phyloP scores from a whole-genome alignment of 108 stramenopile genomes.

The Cyclostephanos tholiformis region DNA sequence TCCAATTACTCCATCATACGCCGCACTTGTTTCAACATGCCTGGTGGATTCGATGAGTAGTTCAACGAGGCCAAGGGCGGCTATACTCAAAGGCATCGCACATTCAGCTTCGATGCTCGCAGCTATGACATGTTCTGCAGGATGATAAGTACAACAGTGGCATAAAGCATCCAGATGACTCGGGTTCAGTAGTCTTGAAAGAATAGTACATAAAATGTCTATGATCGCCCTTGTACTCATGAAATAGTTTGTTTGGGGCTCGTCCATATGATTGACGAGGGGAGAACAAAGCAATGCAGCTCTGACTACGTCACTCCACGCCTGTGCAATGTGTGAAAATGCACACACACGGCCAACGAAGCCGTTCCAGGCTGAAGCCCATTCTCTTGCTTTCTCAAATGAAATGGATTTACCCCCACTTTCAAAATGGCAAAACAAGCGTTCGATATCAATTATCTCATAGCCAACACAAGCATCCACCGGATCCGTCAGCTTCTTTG shows the following conservation, averaged over 20 bases:
- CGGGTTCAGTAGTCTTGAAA: slow-evolving; percentile 36
- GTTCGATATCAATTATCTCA: slow-evolving; percentile 48
- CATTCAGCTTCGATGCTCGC: slow-evolving; percentile 35
- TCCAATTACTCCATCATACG: slow-evolving; percentile 3
- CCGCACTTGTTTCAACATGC: not conserved
- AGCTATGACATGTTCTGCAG: not conserved
- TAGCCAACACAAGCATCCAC: slow-evolving; percentile 55
- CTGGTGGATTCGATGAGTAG: slow-evolving; percentile 21
- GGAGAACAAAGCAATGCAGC: slow-evolving; percentile 49
- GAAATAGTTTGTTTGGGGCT: not conserved
- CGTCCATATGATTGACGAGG: slow-evolving; percentile 15
- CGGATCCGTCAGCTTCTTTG: slow-evolving; percentile 41
- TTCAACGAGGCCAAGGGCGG: slow-evolving; percentile 46
- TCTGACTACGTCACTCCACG: slow-evolving; percentile 48
- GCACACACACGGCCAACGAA: slow-evolving; percentile 51
- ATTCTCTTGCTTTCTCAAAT: slow-evolving; percentile 34
- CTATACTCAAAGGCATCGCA: slow-evolving; percentile 35
- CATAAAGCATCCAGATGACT: slow-evolving; percentile 26
- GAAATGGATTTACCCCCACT: slow-evolving; percentile 1
- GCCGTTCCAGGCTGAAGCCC: slow-evolving; percentile 64
- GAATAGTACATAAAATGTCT: slow-evolving; percentile 42
- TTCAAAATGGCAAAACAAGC: slow-evolving; percentile 24
- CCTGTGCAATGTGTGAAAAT: slow-evolving; percentile 53
- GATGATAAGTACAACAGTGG: slow-evolving; percentile 12
- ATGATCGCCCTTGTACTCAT: slow-evolving; percentile 19